These are phyloP conservation scores for Fusarium buharicum DNA, from an alignment of 2,329 filamentous ascomycete genomes.

Conservation along the genomic window DNA sequence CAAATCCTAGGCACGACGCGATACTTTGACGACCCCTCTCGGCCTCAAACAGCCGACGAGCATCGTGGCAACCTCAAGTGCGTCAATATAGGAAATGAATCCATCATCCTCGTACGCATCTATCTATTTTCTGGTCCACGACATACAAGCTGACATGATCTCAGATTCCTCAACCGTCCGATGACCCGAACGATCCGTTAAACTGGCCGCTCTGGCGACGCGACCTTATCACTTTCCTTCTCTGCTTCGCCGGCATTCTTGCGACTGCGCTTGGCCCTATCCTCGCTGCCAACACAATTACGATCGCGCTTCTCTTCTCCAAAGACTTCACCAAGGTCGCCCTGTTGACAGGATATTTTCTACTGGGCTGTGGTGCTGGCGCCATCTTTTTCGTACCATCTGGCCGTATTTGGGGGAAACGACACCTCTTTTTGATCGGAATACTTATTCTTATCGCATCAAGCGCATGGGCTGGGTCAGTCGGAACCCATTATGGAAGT, in stretches of 20 bases:
- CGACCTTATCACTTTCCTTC: conserved; percentile 80
- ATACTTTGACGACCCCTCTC: conserved; percentile 70
- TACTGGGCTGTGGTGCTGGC: conserved; percentile 82
- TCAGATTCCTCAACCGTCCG: conserved; percentile 81
- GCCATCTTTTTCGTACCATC: conserved; percentile 89
- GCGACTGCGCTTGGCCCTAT: conserved; percentile 86
- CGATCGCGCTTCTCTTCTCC: conserved; percentile 73
- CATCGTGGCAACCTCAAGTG: conserved; percentile 71
- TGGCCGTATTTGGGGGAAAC: conserved; percentile 90
- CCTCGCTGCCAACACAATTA: conserved; percentile 87
- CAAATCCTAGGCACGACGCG: conserved; percentile 64
- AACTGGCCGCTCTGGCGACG: conserved; percentile 87
- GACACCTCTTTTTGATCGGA: conserved; percentile 85
- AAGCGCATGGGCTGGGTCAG: conserved; percentile 81
- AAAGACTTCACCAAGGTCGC: conserved; percentile 79
- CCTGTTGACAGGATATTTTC: conserved; percentile 85
- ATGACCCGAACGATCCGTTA: conserved; percentile 90
- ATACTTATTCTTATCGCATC: conserved; percentile 77
- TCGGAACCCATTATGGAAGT: conserved; percentile 73
- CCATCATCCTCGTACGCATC: conserved; percentile 76
- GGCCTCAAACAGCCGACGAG: conserved; percentile 56
- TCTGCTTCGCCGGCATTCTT: conserved; percentile 84
- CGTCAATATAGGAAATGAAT: conserved; percentile 71
- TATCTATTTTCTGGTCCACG: background rate
- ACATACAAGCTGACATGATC: conserved; percentile 21